These are phyloP conservation scores for Phaeoacremonium minimum DNA, from an alignment of 2,329 filamentous ascomycete species.

Conservation along the genomic window DNA sequence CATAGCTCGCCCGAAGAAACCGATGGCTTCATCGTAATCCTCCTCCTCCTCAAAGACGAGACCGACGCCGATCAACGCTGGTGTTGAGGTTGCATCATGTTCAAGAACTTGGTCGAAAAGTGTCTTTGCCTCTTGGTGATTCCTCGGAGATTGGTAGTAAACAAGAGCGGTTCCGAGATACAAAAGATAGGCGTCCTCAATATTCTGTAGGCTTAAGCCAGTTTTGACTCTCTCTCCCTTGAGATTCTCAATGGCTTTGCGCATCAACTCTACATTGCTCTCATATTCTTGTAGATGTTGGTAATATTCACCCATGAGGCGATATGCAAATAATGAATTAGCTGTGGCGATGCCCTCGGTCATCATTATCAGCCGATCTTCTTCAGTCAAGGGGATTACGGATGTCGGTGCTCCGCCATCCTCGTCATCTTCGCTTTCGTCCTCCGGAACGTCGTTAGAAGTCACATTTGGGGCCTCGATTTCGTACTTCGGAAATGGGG, in stretches of 20 bases:
- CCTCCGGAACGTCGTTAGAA: slow-evolving; percentile 34
- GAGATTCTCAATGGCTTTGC: slow-evolving; percentile 64
- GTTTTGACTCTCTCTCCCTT: slow-evolving; percentile 58
- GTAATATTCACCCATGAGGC: slow-evolving; percentile 80
- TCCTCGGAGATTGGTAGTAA: slow-evolving; percentile 81
- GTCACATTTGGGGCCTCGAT: slow-evolving; percentile 16
- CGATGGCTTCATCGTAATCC: slow-evolving; percentile 75
- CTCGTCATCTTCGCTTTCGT: slow-evolving; percentile 55
- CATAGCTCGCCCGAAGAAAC: slow-evolving; percentile 75
- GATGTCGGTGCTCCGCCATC: slow-evolving; percentile 50
- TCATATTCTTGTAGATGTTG: slow-evolving; percentile 82
- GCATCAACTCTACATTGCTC: slow-evolving; percentile 72
- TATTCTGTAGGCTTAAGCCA: slow-evolving; percentile 65
- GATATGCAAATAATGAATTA: slow-evolving; percentile 75
- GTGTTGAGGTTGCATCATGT: slow-evolving; percentile 70
- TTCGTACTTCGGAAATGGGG: slow-evolving; percentile 62
- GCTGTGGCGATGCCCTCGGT: slow-evolving; percentile 64
- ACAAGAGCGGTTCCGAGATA: slow-evolving; percentile 85
- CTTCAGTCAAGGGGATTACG: slow-evolving; percentile 60
- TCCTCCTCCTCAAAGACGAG: slow-evolving; percentile 91
- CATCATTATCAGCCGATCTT: slow-evolving; percentile 80
- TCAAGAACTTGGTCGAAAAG: slow-evolving; percentile 80
- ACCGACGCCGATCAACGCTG: slow-evolving; percentile 83
- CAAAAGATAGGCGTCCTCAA: slow-evolving; percentile 68
- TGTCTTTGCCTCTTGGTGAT: slow-evolving; percentile 83